A percentile compares a stretch with the other conserved stretches of the same genome.
These are phyloP conservation scores for Schizophyllum commune DNA, from an alignment of 1,284 basidiomycete genomes.

Conservation along the genomic window DNA sequence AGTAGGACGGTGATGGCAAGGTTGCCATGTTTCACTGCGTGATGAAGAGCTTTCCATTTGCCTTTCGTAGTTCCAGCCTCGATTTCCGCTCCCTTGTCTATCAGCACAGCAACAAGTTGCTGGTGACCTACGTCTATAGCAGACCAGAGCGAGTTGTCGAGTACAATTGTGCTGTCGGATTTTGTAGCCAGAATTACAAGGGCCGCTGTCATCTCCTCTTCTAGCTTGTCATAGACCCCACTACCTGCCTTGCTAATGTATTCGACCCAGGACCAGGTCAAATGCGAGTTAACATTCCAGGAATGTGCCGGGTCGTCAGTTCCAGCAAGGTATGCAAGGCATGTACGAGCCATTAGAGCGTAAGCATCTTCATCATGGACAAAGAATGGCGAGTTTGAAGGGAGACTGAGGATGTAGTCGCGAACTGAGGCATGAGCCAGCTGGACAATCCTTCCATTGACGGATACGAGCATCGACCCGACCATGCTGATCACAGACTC, in stretches of 20 bases:
- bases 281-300: background rate
- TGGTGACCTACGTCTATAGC: background rate
- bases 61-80: too few relatives aligned
- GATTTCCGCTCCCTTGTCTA: too few relatives aligned
- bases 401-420: background rate
- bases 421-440: background rate
- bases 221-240: background rate
- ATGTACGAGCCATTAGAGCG: background rate
- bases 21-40: too few relatives aligned
- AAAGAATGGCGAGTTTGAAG: background rate
- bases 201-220: too few relatives aligned
- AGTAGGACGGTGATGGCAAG: too few relatives aligned
- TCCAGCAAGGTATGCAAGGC: background rate
- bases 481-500: background rate
- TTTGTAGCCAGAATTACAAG: too few relatives aligned
- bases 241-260: background rate
- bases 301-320: too few relatives aligned
- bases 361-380: background rate
- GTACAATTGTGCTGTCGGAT: too few relatives aligned
- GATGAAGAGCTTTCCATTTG: too few relatives aligned
- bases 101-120: background rate
- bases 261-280: background rate
- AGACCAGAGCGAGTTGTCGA: background rate
- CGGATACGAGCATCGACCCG: background rate
- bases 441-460: background rate